Conservation (phyloP, 441 rosid genomes). For the Syzygium syzygioides region DNA sequence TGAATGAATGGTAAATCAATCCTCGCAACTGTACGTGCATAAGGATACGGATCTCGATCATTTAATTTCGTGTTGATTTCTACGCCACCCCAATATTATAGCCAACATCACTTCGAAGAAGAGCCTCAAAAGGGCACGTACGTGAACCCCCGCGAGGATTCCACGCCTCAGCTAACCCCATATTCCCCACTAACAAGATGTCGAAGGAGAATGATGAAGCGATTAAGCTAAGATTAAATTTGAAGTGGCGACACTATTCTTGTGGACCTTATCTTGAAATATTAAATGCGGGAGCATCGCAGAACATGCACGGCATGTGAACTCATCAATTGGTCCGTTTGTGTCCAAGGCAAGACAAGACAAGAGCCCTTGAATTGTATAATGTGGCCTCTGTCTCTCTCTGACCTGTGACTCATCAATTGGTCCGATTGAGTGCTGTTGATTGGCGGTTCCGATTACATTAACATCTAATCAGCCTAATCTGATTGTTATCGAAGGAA, state of each 20-base stretch:
- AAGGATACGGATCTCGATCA: neutral
- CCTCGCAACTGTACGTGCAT: neutral
- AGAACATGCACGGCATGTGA: neutral
- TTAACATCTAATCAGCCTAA: neutral
- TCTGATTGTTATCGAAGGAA: neutral
- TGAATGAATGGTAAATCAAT: neutral
- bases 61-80: neutral
- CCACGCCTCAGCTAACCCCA: neutral
- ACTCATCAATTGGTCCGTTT: neutral
- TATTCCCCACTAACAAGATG: neutral
- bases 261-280: neutral
- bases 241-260: neutral
- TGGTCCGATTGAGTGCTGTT: neutral
- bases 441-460: neutral
- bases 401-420: neutral
- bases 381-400: neutral
- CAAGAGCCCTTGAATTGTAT: neutral
- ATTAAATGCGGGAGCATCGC: neutral
- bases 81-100: neutral
- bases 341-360: neutral
- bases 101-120: neutral
- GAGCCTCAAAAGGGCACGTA: neutral
- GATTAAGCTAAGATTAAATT: neutral
- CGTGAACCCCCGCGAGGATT: neutral
- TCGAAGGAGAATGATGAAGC: neutral